A percentile compares a stretch with the other conserved stretches of the same genome.
These are phyloP conservation scores for Dactylonectria macrodidyma DNA, from an alignment of 2,329 filamentous ascomycete genomes.

Conservation along the genomic window DNA sequence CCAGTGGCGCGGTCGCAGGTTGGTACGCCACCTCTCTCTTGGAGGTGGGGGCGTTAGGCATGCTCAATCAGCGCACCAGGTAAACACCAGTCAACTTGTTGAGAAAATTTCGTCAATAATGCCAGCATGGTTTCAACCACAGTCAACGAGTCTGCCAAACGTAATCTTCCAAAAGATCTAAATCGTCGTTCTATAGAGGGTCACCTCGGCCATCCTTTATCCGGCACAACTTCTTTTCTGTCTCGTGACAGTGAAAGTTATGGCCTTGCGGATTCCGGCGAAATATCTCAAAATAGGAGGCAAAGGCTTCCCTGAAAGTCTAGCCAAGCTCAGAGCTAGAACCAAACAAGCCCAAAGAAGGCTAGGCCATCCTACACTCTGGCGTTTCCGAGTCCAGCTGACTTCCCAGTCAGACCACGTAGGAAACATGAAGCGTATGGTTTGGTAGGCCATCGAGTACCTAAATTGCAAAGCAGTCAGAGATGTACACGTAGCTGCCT, in stretches of 20 bases:
- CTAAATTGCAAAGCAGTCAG: conserved; percentile 3
- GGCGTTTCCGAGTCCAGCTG: conserved; percentile 2
- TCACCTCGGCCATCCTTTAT: background rate
- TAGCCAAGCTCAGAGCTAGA: background rate
- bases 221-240: background rate
- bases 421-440: conserved; percentile 3
- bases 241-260: background rate
- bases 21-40: background rate
- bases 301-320: background rate
- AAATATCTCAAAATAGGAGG: background rate
- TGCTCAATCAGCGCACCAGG: background rate
- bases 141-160: background rate
- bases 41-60: background rate
- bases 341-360: background rate
- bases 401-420: background rate
- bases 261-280: background rate
- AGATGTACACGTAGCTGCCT: background rate
- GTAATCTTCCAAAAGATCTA: background rate
- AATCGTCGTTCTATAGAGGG: background rate
- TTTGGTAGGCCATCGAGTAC: conserved; percentile 5
- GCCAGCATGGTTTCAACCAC: background rate
- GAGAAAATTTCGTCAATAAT: background rate
- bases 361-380: background rate
- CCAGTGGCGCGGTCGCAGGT: background rate
- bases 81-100: background rate